Percentiles rank a stretch among this genome's conserved stretches.
Evolutionary conservation across 2,329 filamentous ascomycete species (phyloP).

Genomic region (Fusarium sp.): DNA sequence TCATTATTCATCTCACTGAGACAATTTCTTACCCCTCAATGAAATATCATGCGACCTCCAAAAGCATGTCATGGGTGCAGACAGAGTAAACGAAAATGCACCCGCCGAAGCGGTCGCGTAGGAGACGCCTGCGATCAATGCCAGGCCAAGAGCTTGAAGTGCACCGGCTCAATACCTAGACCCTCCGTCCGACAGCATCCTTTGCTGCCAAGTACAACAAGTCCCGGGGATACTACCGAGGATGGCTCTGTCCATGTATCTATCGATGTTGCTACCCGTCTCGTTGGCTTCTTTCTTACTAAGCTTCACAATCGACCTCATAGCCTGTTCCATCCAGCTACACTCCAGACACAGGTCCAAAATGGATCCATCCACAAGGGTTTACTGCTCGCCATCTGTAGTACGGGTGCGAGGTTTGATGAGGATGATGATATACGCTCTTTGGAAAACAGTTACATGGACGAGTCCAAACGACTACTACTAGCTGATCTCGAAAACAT

Average conservation of each 20-base stretch:
- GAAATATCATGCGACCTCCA: constrained; percentile 15
- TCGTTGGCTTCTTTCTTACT: constrained; percentile 21
- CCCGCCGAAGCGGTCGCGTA: constrained; percentile 1
- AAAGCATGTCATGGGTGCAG: constrained; percentile 32
- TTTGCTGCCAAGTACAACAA: neutral
- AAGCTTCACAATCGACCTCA: constrained; percentile 30
- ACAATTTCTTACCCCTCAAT: neutral
- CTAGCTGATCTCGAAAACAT: constrained; percentile 27
- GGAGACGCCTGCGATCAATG: constrained; percentile 20
- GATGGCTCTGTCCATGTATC: neutral
- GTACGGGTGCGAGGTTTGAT: constrained; percentile 25
- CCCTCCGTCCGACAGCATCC: neutral
- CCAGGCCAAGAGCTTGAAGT: neutral
- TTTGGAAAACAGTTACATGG: neutral
- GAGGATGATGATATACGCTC: neutral
- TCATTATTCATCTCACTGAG: neutral
- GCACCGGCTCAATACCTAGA: neutral
- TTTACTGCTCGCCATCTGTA: constrained; percentile 22
- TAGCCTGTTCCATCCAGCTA: constrained; percentile 32
- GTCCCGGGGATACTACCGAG: constrained; percentile 6
- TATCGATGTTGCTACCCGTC: neutral
- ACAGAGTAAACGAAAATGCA: constrained; percentile 28
- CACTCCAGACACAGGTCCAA: neutral
- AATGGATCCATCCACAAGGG: constrained; percentile 9
- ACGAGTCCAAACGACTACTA: constrained; percentile 18